Evolutionary conservation across 139 green algal genomes (phyloP).

Genomic region (Eudorina sp.): DNA sequence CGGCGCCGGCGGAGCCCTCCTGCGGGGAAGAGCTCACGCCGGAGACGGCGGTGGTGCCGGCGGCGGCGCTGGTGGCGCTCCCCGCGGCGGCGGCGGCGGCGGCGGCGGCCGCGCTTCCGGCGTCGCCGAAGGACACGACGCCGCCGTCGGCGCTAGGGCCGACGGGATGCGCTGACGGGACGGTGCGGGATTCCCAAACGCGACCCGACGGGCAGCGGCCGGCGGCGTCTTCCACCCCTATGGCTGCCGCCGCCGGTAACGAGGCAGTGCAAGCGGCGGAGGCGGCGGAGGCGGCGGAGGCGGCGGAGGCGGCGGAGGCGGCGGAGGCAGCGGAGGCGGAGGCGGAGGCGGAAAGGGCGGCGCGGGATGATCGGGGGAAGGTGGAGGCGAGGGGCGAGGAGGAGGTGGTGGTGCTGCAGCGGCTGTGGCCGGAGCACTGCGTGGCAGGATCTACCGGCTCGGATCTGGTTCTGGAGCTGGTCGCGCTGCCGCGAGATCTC

Average conservation of each 20-base stretch:
- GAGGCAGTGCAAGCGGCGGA: not conserved
- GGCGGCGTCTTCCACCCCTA: not conserved
- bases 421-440: slow-evolving; percentile 51
- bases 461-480: slow-evolving; percentile 10
- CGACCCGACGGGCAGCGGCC: not conserved
- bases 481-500: not conserved
- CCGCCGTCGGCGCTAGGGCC: no score
- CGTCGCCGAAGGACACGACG: not conserved
- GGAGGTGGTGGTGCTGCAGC: slow-evolving; percentile 35
- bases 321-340: not conserved
- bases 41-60: not conserved
- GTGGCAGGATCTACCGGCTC: slow-evolving; percentile 23
- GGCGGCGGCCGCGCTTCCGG: no score
- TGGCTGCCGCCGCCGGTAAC: not conserved
- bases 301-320: not conserved
- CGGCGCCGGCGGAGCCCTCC: no score
- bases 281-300: not conserved
- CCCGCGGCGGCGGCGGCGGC: no score
- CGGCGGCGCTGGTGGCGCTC: not conserved
- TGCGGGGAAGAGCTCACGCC: not conserved
- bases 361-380: no score
- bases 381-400: no score
- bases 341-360: not conserved
- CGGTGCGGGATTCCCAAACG: no score
- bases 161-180: no score